Evolutionary conservation across 805 yeast genomes (phyloP), one percentile per base, ranked within the genome.

Genomic region (Blastobotrys attinorum): DNA sequence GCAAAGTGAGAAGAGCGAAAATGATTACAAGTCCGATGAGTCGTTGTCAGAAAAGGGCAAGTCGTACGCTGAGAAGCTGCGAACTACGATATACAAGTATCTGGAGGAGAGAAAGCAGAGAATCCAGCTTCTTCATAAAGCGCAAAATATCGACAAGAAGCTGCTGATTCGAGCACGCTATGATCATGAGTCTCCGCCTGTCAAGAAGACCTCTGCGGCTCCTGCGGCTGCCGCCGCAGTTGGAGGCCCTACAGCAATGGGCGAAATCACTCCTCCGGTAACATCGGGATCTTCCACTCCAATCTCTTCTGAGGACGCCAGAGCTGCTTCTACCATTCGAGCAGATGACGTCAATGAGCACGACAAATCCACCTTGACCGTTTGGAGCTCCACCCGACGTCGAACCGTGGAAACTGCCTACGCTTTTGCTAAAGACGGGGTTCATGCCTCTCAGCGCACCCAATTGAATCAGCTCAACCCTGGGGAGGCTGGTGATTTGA

Each of bases 341-440:
- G 57, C 56, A 15, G 48, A 47, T 21, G 39, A 42, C 13, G 39
- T 76, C 5, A 83, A 79, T 59, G 83, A 81, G 4, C 67, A 71
- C 6, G 73, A 70, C 50, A 77, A 72, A 31, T 75, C 77, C 49
- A 75, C 82, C 3, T 71, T 89, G 54, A 79, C 81, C 3, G 89
- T 92, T n/a, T 90, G 97, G 96, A 88, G 97, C 1, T 94, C 97
- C 1, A 86, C 90, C 3, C 76, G 96, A 49, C 72, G 77, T 51
- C 75, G 96, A 57, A 87, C 97, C 0, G 72, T 79, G 16, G 86
- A 89, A 52, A 79, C 95, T 4, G 87, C 90, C 0, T 71, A 73
- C 43, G 77, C 72, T 45, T 86, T 90, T 61, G 67, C 75, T 31
- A 63, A 66, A 22, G 57, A 59, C 11, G 84, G 85, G 7, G 73